These are phyloP conservation scores for Hanseniaspora mollemarum DNA, from an alignment of 805 yeast species.

Conservation along the genomic window DNA sequence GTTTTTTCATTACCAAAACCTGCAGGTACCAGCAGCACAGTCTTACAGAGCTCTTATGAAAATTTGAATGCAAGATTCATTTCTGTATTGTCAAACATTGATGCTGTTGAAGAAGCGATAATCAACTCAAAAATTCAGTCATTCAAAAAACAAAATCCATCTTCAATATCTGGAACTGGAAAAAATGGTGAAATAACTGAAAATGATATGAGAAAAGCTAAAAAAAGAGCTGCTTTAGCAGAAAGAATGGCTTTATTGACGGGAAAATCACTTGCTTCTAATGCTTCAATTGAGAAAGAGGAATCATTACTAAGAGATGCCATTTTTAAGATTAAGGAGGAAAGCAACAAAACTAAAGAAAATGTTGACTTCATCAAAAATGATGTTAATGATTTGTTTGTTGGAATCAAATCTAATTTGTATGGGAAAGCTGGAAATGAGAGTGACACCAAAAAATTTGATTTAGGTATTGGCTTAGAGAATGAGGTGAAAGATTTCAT, in stretches of 20 bases:
- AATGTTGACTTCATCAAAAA: constrained; percentile 61
- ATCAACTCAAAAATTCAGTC: constrained; percentile 54
- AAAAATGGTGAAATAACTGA: constrained; percentile 80
- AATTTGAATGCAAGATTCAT: constrained; percentile 65
- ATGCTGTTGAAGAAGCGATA: constrained; percentile 55
- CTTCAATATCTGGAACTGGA: constrained; percentile 69
- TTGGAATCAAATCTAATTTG: constrained; percentile 31
- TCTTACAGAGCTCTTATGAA: constrained; percentile 47
- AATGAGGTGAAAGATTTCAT: constrained; percentile 57
- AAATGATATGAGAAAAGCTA: constrained; percentile 66
- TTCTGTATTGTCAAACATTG: constrained; percentile 49
- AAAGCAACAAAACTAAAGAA: constrained; percentile 43
- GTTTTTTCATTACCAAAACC: constrained; percentile 37
- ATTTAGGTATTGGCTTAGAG: constrained; percentile 65
- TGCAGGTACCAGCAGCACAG: constrained; percentile 24
- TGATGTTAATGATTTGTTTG: constrained; percentile 51
- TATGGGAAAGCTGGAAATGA: constrained; percentile 31
- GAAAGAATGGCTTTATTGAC: constrained; percentile 90
- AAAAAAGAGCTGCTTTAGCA: constrained; percentile 62
- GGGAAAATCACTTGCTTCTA: constrained; percentile 48
- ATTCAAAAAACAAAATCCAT: constrained; percentile 56
- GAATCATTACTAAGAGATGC: constrained; percentile 39
- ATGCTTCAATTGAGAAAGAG: constrained; percentile 31
- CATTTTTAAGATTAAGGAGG: constrained; percentile 40
- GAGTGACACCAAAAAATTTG: constrained; percentile 61